Base-by-base conservation (phyloP, 352 stramenopile species). In the Phytophthora uliginosa region DNA sequence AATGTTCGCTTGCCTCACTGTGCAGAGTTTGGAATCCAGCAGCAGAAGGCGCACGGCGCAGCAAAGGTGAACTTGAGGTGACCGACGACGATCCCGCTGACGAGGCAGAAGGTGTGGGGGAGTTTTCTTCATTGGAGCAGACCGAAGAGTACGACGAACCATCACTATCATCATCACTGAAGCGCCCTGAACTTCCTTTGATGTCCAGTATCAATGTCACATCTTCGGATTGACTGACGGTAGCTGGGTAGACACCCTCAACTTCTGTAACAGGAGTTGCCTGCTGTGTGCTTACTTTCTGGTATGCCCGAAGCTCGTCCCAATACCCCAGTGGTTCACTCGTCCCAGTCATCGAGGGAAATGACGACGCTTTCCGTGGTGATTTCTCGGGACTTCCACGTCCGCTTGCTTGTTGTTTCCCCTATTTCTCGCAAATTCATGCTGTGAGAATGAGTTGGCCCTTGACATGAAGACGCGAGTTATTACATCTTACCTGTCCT, bases 161-260 rank as follows among this genome's bases (percentile, higher is more conserved):
- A 28, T 79, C 73, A 40, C 68, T 77, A 31, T 79, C 68, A 47
- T 79, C 73, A n/a, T 74, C 63, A 61, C 61, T 76, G 52, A 76
- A 75, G 28, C 18, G 42, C 0, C 42, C 42, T 2, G 42, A 58
- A 3, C 47, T 56, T 40, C 53, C 55, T 28, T 70, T 71, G 13
- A 74, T 65, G 13, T 76, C 57, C 33, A 77, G n/a, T 38, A 66
- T 64, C 34, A 74, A 59, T 12, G 62, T 57, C 20, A 70, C 59
- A 26, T 69, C 59, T 17, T 73, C 53, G 10, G 10, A 22, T 61
- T 61, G 28, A 51, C 47, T 67, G 24, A 1, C 40, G 18, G 45
- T 20, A 57, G 45, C 10, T 24, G 36, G 33, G 4, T 51, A 22
- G 22, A 17, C 18, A 31, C 7, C n/a, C 17, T 51, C 34, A 64